Percentiles rank a stretch among this genome's conserved stretches.
These are phyloP conservation scores for Camellia oleifera DNA, from an alignment of 179 eudicot genomes.

Conservation along the genomic window DNA sequence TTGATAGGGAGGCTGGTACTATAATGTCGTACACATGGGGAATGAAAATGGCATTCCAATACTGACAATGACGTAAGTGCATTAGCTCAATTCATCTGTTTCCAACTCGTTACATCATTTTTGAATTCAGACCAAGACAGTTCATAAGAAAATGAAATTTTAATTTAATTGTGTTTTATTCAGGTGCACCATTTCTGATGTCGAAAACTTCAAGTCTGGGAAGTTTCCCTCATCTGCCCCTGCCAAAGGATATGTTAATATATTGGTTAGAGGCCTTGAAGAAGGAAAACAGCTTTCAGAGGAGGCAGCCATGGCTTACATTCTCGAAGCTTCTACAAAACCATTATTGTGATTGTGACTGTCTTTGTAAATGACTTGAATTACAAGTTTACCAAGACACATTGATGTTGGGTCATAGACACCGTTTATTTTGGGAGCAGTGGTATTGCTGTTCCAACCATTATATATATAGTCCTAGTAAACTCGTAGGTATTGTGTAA, in stretches of 20 bases:
- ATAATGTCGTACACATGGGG: slow-evolving; percentile 66
- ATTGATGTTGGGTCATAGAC: not conserved
- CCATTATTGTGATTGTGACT: slow-evolving; percentile 40
- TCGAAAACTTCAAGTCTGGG: slow-evolving; percentile 62
- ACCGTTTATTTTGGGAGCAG: not conserved
- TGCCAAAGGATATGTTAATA: slow-evolving; percentile 50
- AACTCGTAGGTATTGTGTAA: too few relatives aligned
- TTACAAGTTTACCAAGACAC: not conserved
- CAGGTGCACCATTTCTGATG: slow-evolving; percentile 68
- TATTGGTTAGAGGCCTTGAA: slow-evolving; percentile 68
- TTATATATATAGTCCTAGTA: not conserved
- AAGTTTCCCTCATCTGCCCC: slow-evolving; percentile 53
- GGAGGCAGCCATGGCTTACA: slow-evolving; percentile 68
- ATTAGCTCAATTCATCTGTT: not conserved
- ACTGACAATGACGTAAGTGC: slow-evolving; percentile 87
- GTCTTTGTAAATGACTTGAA: not conserved
- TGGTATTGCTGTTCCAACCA: not conserved
- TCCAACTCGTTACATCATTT: not conserved
- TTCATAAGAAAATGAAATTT: not conserved
- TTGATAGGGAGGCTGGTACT: slow-evolving; percentile 74
- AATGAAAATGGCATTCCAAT: slow-evolving; percentile 77
- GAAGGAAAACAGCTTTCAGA: slow-evolving; percentile 65
- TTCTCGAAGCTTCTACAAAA: slow-evolving; percentile 61
- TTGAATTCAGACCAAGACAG: not conserved
- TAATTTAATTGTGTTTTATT: slow-evolving; percentile 2